Conservation (phyloP, 257 asterid genomes). For the Scutellaria minor region DNA sequence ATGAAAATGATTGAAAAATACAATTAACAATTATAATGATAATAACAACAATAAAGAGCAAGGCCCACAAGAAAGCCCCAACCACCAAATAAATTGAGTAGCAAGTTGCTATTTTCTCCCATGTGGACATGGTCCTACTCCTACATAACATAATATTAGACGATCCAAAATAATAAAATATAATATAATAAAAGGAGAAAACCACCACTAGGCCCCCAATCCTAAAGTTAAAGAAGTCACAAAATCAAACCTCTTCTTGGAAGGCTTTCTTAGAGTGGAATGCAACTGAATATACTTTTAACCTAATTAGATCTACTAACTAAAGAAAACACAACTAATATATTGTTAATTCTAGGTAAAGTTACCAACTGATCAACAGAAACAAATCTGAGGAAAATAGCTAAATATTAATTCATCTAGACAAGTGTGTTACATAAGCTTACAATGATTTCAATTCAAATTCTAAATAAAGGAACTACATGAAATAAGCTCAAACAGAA, state of each 20-base stretch:
- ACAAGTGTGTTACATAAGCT: too few species aligned
- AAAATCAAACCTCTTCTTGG: slow-evolving; percentile 32
- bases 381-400: neutral
- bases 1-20: neutral
- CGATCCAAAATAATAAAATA: neutral
- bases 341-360: neutral
- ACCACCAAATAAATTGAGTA: slow-evolving; percentile 34
- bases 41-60: neutral
- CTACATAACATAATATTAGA: slow-evolving; percentile 30
- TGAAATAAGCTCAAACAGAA: too few species aligned
- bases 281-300: slow-evolving; percentile 37
- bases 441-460: too few species aligned
- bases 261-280: slow-evolving; percentile 37
- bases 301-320: slow-evolving; percentile 35
- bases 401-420: neutral
- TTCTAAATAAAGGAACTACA: too few species aligned
- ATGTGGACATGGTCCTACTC: slow-evolving; percentile 44
- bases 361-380: neutral
- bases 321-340: neutral
- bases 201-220: neutral
- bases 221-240: neutral
- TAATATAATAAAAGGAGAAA: slow-evolving; percentile 14
- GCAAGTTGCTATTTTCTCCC: slow-evolving; percentile 40
- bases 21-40: neutral
- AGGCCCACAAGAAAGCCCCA: slow-evolving; percentile 23